Evolutionary conservation across 192 early-diverging fungal genomes (phyloP).

Genomic region (Coemansia sp.): DNA sequence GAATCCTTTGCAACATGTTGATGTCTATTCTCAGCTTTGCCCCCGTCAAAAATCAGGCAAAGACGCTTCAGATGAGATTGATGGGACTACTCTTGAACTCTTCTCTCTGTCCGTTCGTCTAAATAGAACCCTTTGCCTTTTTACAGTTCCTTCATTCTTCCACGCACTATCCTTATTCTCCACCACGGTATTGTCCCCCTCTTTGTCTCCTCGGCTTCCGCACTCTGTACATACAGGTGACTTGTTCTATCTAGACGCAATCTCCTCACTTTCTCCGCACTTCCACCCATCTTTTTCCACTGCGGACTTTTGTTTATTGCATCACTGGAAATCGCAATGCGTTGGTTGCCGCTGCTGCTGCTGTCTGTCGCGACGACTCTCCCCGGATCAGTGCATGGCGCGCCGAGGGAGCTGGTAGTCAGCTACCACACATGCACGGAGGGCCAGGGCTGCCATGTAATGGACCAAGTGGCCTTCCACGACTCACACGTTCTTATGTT

Average conservation of each 20-base stretch:
- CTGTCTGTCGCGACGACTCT: not conserved
- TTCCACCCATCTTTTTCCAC: not conserved
- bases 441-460: conserved; percentile 45
- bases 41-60: too few species aligned
- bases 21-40: too few species aligned
- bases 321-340: not conserved
- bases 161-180: too few species aligned
- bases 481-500: conserved; percentile 41
- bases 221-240: not conserved
- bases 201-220: not conserved
- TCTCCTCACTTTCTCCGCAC: not conserved
- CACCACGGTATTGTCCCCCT: not conserved
- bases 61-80: too few species aligned
- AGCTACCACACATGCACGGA: conserved; percentile 37
- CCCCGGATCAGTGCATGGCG: conserved; percentile 3
- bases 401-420: conserved; percentile 33
- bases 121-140: not conserved
- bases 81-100: not conserved
- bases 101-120: not conserved
- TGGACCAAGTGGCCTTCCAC: conserved; percentile 31
- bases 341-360: not conserved
- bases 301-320: not conserved
- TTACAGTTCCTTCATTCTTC: not conserved
- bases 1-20: too few species aligned
- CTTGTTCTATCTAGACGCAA: conserved; percentile 4